These are phyloP conservation scores for Cladosporium sphaerospermum DNA, from an alignment of 2,329 filamentous ascomycete species.

Conservation along the genomic window DNA sequence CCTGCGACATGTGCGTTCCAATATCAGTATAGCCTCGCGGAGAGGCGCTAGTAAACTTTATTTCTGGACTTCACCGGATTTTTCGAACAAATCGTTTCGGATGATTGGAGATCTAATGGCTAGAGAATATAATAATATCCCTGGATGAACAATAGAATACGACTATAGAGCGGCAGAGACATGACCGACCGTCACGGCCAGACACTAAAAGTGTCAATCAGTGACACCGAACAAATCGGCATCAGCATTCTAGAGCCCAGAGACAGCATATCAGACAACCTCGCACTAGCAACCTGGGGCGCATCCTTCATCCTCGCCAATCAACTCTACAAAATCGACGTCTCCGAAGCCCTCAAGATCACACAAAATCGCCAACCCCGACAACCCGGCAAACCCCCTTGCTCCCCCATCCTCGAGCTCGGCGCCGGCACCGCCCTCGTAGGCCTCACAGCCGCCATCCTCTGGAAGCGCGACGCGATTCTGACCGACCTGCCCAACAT, in stretches of 20 bases:
- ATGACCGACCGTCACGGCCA: slow-evolving; percentile 11
- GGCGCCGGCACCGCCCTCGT: slow-evolving; percentile 36
- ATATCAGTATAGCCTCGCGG: too few relatives aligned
- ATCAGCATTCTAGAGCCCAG: slow-evolving; percentile 11
- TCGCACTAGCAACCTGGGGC: slow-evolving; percentile 36
- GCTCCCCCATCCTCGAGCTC: slow-evolving; percentile 30
- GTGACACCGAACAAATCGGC: slow-evolving; percentile 5
- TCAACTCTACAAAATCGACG: slow-evolving; percentile 28
- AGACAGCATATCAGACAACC: slow-evolving; percentile 24
- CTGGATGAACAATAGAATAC: neutral
- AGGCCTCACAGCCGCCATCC: slow-evolving; percentile 30
- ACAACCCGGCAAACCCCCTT: neutral
- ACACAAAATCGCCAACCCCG: neutral
- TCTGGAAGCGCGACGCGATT: slow-evolving; percentile 26
- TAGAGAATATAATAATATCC: too few relatives aligned
- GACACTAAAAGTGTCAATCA: slow-evolving; percentile 1
- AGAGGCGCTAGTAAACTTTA: too few relatives aligned
- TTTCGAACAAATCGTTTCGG: too few relatives aligned
- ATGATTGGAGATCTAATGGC: too few relatives aligned
- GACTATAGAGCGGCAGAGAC: neutral
- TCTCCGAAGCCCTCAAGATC: slow-evolving; percentile 14
- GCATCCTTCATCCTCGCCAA: slow-evolving; percentile 33
- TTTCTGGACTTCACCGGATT: too few relatives aligned
- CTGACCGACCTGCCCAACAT: slow-evolving; percentile 33
- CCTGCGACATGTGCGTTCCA: too few relatives aligned